A percentile compares a stretch with the other conserved stretches of the same genome.
Conservation (phyloP, 106 monocot genomes). For the Dioscorea alata region DNA sequence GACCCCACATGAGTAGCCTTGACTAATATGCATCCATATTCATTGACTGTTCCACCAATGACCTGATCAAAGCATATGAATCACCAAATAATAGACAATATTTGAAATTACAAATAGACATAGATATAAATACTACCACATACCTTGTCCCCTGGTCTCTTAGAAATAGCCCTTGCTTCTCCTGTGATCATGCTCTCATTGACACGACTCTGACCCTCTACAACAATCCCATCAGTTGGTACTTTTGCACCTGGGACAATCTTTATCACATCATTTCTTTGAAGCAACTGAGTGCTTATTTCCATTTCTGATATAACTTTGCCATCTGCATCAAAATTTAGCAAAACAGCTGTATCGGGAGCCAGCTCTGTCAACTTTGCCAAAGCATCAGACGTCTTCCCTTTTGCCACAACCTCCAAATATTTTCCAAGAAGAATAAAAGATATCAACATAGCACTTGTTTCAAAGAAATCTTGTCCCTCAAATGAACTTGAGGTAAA, state of each 20-base stretch:
- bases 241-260: conserved; percentile 86
- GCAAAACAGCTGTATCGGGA: conserved; percentile 74
- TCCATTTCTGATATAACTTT: conserved; percentile 64
- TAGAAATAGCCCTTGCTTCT: conserved; percentile 66
- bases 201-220: conserved; percentile 72
- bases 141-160: conserved; percentile 82
- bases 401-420: conserved; percentile 82
- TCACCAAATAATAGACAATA: neutral
- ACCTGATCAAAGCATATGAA: conserved; percentile 36
- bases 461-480: conserved; percentile 92
- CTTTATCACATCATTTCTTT: conserved; percentile 87
- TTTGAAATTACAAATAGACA: neutral
- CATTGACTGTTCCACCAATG: conserved; percentile 94
- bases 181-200: conserved; percentile 99
- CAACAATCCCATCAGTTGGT: conserved; percentile 83
- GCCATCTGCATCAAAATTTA: conserved; percentile 53
- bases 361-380: conserved; percentile 77
- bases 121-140: neutral
- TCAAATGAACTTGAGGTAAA: conserved; percentile 55
- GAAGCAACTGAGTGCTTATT: conserved; percentile 71
- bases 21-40: conserved; percentile 75
- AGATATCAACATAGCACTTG: conserved; percentile 90
- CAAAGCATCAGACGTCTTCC: conserved; percentile 89
- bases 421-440: conserved; percentile 93
- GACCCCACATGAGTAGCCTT: conserved; percentile 86